Base-by-base conservation (phyloP, 805 yeast species). In the Metschnikowia continentalis region DNA sequence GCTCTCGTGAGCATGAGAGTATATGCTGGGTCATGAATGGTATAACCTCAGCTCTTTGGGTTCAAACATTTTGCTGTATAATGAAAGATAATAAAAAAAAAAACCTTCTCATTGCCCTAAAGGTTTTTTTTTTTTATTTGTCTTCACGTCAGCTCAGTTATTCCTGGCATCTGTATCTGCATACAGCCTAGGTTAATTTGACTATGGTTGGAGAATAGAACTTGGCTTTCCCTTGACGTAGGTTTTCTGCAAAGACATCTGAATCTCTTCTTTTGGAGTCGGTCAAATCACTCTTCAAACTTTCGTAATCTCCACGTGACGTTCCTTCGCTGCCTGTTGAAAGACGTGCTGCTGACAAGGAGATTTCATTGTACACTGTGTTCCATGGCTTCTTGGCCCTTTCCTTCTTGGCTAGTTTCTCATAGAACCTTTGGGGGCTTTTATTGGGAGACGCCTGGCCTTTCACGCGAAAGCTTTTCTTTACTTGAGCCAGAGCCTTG, bases 261-360 rank as follows among this genome's bases (percentile, higher is more conserved):
- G 40, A 38, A 14, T 59, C 66, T 39, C 42, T 51, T 22, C 56
- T 36, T 48, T 57, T 59, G 17, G 67, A 64, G 40, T 61, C 69
- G 11, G 61, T 62, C 46, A 67, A 65, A 52, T 67, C 72, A 32
- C 69, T 55, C 17, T 59, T 59, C 37, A 68, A 51, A 47, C 60
- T 60, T 23, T 58, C 54, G 47, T 56, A 59, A 39, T 61, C 64
- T 6, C 55, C 52, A 13, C 62, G 54, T 5, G 67, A 52, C 6
- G 52, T 49, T 2, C 69, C 66, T 7, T 61, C 49, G 15, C 61
- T 59, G 3, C 74, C 74, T 10, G 70, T 66, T 2, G 75, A 69
- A 2, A 68, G 59, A 32, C 70, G 54, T 3, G 75, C 75, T 0
- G 75, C 74, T 11, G 68, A 58, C 46, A 69, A 58, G n/a, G 73